Evolutionary conservation across 2,329 filamentous ascomycete species (phyloP).

Genomic region (Clarireedia sp.): DNA sequence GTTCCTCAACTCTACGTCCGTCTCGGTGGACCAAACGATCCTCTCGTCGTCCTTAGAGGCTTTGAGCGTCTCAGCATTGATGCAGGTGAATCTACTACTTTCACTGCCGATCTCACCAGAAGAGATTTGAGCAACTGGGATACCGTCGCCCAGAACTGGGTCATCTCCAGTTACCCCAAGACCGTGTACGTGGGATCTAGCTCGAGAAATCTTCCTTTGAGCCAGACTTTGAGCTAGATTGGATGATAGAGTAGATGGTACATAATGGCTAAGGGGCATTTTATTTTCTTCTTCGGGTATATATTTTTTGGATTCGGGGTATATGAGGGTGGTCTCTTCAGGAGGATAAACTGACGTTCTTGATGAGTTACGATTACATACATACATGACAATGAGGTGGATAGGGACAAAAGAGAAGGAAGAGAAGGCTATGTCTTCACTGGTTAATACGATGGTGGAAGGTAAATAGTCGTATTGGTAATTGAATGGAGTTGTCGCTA

Average conservation of each 20-base stretch:
- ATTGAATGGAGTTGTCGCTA: no score
- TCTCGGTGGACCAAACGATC: constrained; percentile 71
- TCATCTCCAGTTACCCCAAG: constrained; percentile 33
- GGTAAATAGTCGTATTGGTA: no score
- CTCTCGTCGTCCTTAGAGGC: constrained; percentile 58
- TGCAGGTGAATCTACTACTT: constrained; percentile 59
- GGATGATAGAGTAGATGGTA: neutral
- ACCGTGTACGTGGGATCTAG: constrained; percentile 28
- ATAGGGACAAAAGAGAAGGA: no score
- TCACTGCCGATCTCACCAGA: constrained; percentile 62
- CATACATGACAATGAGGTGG: no score
- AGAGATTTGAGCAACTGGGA: constrained; percentile 90
- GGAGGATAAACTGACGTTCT: no score
- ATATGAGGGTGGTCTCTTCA: no score
- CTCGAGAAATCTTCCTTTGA: constrained; percentile 27
- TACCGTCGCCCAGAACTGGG: constrained; percentile 71
- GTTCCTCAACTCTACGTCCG: constrained; percentile 63
- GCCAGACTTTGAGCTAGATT: constrained; percentile 14
- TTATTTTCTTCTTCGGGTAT: no score
- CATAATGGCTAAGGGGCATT: neutral
- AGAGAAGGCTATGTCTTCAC: no score
- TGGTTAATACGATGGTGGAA: no score
- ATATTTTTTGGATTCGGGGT: no score
- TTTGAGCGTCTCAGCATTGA: constrained; percentile 72
- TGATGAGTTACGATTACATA: no score